Evolutionary conservation across 768 basidiomycete species (phyloP), one percentile per base, ranked within the genome.

Genomic region (Naematelia aurantialba): DNA sequence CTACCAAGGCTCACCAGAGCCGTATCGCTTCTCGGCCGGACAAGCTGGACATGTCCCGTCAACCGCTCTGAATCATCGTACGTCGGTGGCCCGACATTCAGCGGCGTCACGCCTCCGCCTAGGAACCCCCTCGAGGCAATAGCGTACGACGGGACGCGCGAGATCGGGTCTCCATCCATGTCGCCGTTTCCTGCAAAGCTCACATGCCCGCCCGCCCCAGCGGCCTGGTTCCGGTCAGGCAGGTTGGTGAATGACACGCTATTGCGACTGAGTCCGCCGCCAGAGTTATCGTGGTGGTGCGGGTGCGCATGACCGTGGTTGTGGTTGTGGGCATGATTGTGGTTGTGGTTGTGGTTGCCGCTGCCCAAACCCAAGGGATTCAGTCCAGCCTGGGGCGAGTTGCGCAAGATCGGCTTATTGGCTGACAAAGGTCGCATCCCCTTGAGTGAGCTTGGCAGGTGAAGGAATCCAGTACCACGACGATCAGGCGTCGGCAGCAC

Each of bases 71-170:
- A 83, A 71, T 91, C 91, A 65, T 89, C 90, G 66, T 98, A 98
- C 39, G 85, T 88, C 48, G 93, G 93, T 65, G 94, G 72, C 4
- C 88, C 90, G 25, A 79, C 81, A 80, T 87, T 81, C 67, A 87
- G 87, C 14, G 94, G 91, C 10, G 88, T 85, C n/a, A 93, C 86
- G 4, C 92, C 91, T 3, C 83, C 84, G 5, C 92, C 92, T 25
- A 93, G 81, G 77, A 93, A 94, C 4, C 91, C 92, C 13, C 87
- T 81, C 61, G 87, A 85, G 2, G 93, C 90, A 47, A 89, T 82
- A 19, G 82, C 82, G 76, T 98, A 98, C 65, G 89, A 85, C 1
- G 94, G 94, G 17, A 96, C 80, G 55, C 89, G 79, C 82, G 84
- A 63, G 83, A 88, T 68, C 84, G 86, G 72, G 29, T 78, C 72